These are phyloP conservation scores for Geum urbanum DNA, from an alignment of 306 rosid species.

Conservation along the genomic window DNA sequence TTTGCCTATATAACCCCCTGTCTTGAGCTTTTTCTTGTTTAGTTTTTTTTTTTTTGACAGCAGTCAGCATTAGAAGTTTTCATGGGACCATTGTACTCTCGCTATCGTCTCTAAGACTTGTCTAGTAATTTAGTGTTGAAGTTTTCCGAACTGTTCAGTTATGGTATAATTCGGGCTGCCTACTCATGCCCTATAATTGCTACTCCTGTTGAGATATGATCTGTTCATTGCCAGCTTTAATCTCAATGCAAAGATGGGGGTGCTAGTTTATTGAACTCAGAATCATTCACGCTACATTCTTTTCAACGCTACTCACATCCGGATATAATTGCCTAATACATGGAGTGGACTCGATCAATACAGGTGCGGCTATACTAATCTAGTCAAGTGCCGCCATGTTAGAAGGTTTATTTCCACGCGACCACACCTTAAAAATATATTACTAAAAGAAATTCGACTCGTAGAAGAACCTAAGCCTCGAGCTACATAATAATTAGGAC, in stretches of 20 bases:
- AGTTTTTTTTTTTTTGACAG: conserved; percentile 8
- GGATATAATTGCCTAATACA: no score
- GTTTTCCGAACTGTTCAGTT: conserved; percentile 11
- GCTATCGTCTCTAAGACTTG: conserved; percentile 18
- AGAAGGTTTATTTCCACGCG: no score
- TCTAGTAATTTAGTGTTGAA: conserved; percentile 12
- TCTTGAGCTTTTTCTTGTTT: conserved; percentile 16
- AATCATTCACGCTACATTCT: no score
- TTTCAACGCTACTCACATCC: no score
- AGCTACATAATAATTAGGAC: no score
- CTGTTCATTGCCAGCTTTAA: not conserved
- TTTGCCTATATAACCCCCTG: conserved; percentile 14
- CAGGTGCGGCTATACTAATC: no score
- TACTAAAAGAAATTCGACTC: no score
- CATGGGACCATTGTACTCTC: conserved; percentile 25
- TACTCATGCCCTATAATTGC: not conserved
- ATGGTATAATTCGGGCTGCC: conserved; percentile 13
- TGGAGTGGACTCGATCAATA: no score
- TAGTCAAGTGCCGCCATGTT: no score
- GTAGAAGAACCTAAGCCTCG: no score
- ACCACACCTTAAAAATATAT: no score
- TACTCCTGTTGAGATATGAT: not conserved
- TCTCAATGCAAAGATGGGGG: not conserved
- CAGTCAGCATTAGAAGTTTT: conserved; percentile 25
- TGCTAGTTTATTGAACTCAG: no score